Percentiles rank a stretch among this genome's conserved stretches.
phyloP scores from a whole-genome alignment of 169 alveolate species.

The Cryptosporidium sp. region DNA sequence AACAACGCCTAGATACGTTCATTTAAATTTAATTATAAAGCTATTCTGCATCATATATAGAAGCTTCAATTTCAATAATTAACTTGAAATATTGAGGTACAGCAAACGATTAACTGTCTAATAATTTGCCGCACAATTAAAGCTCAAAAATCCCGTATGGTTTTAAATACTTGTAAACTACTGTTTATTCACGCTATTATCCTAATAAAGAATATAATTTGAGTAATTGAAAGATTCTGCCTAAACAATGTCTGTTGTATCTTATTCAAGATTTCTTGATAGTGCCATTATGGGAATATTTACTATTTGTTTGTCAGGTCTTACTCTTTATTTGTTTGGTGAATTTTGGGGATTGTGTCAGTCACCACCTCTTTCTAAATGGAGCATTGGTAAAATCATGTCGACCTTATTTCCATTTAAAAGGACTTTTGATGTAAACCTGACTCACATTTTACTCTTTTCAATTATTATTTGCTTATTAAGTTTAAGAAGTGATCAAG shows the following conservation, averaged over 20 bases:
- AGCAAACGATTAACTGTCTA: background rate
- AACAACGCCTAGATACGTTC: too few species aligned
- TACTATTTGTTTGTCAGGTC: conserved; percentile 80
- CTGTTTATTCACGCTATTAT: background rate
- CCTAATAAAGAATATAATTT: background rate
- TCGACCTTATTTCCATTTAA: conserved; percentile 81
- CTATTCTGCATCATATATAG: too few species aligned
- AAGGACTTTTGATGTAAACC: conserved; percentile 79
- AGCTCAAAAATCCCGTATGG: background rate
- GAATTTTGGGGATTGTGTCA: conserved; percentile 80
- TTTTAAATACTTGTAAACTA: background rate
- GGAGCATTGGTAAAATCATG: conserved; percentile 80
- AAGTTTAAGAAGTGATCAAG: conserved; percentile 69
- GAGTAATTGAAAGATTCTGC: background rate
- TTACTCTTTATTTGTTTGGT: conserved; percentile 80
- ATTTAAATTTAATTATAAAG: background rate
- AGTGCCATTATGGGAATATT: conserved; percentile 81
- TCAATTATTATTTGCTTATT: conserved; percentile 78
- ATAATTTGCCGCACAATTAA: background rate
- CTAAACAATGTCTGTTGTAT: conserved; percentile 65
- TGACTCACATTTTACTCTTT: conserved; percentile 81
- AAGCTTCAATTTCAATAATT: background rate
- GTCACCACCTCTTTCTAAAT: conserved; percentile 78
- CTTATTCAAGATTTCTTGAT: conserved; percentile 71
- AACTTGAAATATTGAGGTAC: conserved; percentile 11